Evolutionary conservation across 345 rosid genomes (phyloP), one percentile per base, ranked within the genome.

Genomic region (Eucalyptus erythrocorys): DNA sequence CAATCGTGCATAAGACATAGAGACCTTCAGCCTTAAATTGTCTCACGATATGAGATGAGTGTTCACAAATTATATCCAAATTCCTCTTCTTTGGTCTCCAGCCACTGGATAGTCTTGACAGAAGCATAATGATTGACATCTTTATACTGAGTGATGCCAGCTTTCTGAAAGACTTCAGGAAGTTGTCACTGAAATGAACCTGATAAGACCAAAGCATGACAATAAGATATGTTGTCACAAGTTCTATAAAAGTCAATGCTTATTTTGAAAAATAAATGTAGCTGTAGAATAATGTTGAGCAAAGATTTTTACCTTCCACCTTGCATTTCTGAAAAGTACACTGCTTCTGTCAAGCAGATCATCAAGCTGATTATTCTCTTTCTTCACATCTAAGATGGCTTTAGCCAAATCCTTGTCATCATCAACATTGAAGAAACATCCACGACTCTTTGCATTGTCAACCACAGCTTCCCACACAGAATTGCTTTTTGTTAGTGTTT

Each of bases 111-210:
- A 95, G 93, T 87, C 59, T 90, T 66, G 89, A 82, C 47, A 95
- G 85, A 71, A 90, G 88, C 68, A 87, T 88, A 61, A 95, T 64
- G 68, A 90, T 91, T 4, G 71, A 81, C 45, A 50, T 89, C 90
- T 94, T 91, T 13, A 11, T 86, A 50, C 57, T 82, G 22, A 53
- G 37, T 13, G 94, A 88, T 51, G 88, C 40, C 90, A 94, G 59
- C 87, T 90, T 95, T 85, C 91, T 91, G 90, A 94, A 95, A 37
- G 96, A 94, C 87, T 32, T 92, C 61, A 61, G 87, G 81, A 95
- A 95, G 89, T 90, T 51, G 26, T 93, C 96, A 76, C 94, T 92
- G 86, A 94, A 94, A 79, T 89, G 53, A 82, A 95, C 94, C 97
- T 95, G 90, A 34, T 37, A n/a, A 40, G 13, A 55, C 12, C 45